Percentiles rank a stretch among this genome's conserved stretches.
Evolutionary conservation across 257 asterid genomes (phyloP).

Genomic region (Solanum bukasovii): DNA sequence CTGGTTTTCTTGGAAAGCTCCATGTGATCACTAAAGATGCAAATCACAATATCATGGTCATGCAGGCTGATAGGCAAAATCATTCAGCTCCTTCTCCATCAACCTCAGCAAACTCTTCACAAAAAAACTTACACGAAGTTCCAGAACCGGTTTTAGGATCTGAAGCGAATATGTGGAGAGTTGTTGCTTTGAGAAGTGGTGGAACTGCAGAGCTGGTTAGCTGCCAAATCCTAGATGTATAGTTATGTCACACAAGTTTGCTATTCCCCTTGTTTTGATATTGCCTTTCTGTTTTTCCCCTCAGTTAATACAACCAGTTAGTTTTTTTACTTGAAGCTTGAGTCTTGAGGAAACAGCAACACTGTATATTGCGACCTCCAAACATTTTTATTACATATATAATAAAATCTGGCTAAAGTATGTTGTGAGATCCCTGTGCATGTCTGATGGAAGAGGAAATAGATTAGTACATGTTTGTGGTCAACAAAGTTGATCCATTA

Average conservation of each 20-base stretch:
- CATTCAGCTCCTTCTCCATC: conserved; percentile 26
- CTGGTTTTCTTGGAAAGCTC: conserved; percentile 68
- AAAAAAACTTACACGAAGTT: conserved; percentile 24
- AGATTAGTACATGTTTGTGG: neutral
- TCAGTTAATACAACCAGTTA: neutral
- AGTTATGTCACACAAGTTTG: conserved; percentile 7
- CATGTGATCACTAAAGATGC: conserved; percentile 73
- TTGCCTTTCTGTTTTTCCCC: neutral
- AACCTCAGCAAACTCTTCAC: conserved; percentile 21
- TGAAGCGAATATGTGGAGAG: conserved; percentile 53
- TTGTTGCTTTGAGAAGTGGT: conserved; percentile 37
- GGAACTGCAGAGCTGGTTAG: conserved; percentile 75
- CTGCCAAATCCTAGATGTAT: conserved; percentile 67
- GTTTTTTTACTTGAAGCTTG: neutral
- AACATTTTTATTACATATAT: neutral
- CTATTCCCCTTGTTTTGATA: neutral
- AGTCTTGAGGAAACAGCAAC: neutral
- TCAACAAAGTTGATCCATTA: neutral
- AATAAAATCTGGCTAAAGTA: neutral
- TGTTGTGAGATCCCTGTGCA: neutral
- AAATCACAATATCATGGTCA: conserved; percentile 39
- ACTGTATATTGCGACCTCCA: neutral
- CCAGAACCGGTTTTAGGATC: conserved; percentile 30
- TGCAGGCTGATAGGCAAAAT: conserved; percentile 55
- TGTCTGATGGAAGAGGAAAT: neutral